Conservation (phyloP, 2,329 filamentous ascomycete genomes). For the Penicillium sp. region DNA sequence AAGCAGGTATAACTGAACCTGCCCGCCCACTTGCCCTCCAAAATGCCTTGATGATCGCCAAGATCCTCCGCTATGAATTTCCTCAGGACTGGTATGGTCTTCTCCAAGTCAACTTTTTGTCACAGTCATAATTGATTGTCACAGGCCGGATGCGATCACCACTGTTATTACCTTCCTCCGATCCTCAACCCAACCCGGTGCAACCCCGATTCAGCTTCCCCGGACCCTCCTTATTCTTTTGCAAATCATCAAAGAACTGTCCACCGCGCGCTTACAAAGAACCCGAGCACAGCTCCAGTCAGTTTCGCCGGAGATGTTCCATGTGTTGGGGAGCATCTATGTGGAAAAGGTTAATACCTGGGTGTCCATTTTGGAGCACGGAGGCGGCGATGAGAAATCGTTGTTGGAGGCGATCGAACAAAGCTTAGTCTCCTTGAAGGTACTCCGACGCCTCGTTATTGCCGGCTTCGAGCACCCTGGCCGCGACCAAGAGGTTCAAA, state of each 20-base stretch:
- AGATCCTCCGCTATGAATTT: conserved; percentile 86
- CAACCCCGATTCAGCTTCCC: conserved; percentile 66
- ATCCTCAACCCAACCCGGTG: conserved; percentile 50
- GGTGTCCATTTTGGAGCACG: conserved; percentile 61
- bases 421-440: conserved; percentile 76
- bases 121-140: not conserved
- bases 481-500: conserved; percentile 70
- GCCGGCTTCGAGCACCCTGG: conserved; percentile 83
- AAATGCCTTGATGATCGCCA: conserved; percentile 83
- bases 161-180: conserved; percentile 65
- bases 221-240: conserved; percentile 76
- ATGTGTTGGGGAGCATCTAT: conserved; percentile 77
- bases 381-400: conserved; percentile 59
- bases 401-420: conserved; percentile 69
- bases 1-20: conserved; percentile 74
- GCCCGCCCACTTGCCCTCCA: conserved; percentile 77
- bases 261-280: conserved; percentile 72
- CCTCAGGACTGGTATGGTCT: conserved; percentile 71
- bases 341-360: conserved; percentile 70
- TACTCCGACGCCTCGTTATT: conserved; percentile 75
- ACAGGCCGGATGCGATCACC: conserved; percentile 51
- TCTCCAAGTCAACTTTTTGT: not conserved
- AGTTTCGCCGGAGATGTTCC: conserved; percentile 80
- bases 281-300: conserved; percentile 76
- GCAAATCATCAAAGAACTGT: conserved; percentile 86